Evolutionary conservation across 768 basidiomycete species (phyloP).

Genomic region (Chalciporus sphaerocephalus): DNA sequence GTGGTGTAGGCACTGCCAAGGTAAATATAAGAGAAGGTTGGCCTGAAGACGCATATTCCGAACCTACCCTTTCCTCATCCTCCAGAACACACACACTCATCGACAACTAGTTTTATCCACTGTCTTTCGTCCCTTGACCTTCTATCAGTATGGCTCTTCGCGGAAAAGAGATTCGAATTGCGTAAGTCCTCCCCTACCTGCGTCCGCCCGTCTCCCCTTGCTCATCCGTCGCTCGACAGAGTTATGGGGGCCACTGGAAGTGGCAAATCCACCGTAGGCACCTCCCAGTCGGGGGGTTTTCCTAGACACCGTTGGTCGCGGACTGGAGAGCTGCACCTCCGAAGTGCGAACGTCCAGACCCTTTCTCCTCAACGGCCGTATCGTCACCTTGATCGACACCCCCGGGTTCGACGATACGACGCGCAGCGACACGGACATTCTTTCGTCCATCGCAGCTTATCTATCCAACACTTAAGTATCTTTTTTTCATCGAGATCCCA

Average conservation of each 20-base stretch:
- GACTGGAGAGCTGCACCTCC: constrained; percentile 49
- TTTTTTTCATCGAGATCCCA: not conserved
- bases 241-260: constrained; percentile 35
- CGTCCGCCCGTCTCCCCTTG: not conserved
- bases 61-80: not conserved
- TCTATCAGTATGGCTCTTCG: constrained; percentile 21
- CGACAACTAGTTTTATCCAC: not conserved
- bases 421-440: constrained; percentile 46
- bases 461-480: constrained; percentile 30
- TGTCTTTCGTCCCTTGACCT: not conserved
- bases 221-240: constrained; percentile 18
- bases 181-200: constrained; percentile 18
- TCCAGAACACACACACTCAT: not conserved
- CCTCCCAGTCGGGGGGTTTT: not conserved
- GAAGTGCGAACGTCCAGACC: constrained; percentile 41
- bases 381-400: constrained; percentile 52
- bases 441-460: constrained; percentile 45
- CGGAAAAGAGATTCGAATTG: constrained; percentile 31
- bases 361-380: constrained; percentile 43
- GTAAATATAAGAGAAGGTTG: constrained; percentile 16
- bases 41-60: not conserved
- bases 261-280: constrained; percentile 34
- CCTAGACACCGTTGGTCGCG: constrained; percentile 34
- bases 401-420: constrained; percentile 58
- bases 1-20: constrained; percentile 2